Base-by-base conservation (phyloP, 768 basidiomycete genomes). In the Pleurotus pulmonarius region DNA sequence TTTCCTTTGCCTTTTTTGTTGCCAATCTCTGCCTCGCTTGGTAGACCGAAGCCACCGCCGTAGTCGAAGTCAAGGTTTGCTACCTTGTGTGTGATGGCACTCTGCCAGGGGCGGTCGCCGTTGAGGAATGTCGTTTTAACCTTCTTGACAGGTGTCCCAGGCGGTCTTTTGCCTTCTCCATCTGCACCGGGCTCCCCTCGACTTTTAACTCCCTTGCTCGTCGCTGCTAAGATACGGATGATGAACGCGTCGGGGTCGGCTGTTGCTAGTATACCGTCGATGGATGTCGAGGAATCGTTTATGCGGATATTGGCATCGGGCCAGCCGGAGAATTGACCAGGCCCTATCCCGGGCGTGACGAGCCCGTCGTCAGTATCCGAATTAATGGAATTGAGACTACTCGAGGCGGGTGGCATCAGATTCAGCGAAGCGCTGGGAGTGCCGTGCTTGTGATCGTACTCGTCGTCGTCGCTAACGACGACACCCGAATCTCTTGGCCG, bases 141-240 rank as follows among this genome's bases (percentile, higher is more conserved):
- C 64, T 78, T 84, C 77, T 92, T 92, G n/a, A 90, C 87, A 1
- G 90, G 90, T 12, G 90, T 92, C 0, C 87, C 89, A 1, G 90
- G 90, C 5, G 83, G 81, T 56, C 77, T 85, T 76, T 89, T 91
- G 39, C 37, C 39, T 51, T 68, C 65, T 22, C 71, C 70, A 61
- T 75, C 72, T 3, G 49, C 34, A 13, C 47, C 46, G 8, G 18
- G 5, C 16, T 46, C 13, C 24, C 53, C 39, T 25, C 40, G 13
- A 24, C 39, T 26, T 34, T 63, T 65, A 26, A 75, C 69, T 2
- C 74, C 75, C 58, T 84, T 87, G 12, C 79, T 75, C 9, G 82
- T 83, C 3, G 80, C 76, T 5, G 80, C 79, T 11, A 92, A 79
- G 2, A 86, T 86, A 25, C 83, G 82, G 62, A 86, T 70, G 59